A percentile compares a stretch with the other conserved stretches of the same genome.
These are phyloP conservation scores for Xerocomus nothofagi DNA, from an alignment of 1,284 basidiomycete species.

Conservation along the genomic window DNA sequence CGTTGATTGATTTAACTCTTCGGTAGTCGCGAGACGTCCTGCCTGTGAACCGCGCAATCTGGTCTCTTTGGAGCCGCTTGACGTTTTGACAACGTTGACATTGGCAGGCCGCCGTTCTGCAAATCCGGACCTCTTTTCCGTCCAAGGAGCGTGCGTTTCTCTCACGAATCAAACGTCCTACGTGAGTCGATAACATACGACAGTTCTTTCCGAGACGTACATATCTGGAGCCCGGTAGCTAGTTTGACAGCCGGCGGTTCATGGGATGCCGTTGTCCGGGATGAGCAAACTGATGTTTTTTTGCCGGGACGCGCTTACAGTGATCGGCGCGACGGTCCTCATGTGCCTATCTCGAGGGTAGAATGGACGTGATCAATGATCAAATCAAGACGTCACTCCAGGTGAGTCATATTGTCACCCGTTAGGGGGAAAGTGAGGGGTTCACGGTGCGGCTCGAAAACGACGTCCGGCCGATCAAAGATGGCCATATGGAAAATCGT, in stretches of 20 bases:
- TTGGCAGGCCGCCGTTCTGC: background rate
- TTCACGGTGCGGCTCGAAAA: too few relatives aligned
- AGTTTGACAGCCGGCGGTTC: background rate
- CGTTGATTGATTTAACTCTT: background rate
- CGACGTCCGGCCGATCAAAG: too few relatives aligned
- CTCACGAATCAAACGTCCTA: background rate
- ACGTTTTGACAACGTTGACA: background rate
- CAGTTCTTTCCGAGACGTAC: background rate
- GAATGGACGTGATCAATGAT: background rate
- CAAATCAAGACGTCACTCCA: too few relatives aligned
- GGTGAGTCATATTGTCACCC: background rate
- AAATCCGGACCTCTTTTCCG: background rate
- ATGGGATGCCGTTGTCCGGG: background rate
- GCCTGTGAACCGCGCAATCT: background rate
- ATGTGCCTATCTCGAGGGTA: background rate
- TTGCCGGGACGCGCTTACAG: background rate
- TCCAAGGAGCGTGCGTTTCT: background rate
- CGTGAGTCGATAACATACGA: background rate
- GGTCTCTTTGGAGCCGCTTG: too few relatives aligned
- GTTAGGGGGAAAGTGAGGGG: background rate
- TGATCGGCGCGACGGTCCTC: background rate
- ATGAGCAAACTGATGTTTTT: background rate
- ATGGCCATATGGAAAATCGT: background rate
- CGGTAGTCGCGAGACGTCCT: too few relatives aligned
- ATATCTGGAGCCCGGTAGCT: background rate